Evolutionary conservation across 2,329 filamentous ascomycete genomes (phyloP).

Genomic region (Aureobasidium sp.): DNA sequence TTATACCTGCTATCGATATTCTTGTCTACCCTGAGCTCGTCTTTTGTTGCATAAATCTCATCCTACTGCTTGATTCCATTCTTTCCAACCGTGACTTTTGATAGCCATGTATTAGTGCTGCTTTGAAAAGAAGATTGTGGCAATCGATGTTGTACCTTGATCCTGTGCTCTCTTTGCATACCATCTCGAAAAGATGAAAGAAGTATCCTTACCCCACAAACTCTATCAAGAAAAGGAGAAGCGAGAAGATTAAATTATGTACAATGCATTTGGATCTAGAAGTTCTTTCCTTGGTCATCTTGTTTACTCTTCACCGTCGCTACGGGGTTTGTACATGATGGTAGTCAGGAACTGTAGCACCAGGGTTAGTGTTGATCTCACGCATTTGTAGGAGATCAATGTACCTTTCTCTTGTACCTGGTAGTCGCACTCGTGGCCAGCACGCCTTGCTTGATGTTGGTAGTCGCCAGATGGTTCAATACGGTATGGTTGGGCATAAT

Average conservation of each 20-base stretch:
- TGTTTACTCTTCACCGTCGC: constrained; percentile 28
- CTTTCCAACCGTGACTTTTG: background rate
- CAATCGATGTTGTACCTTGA: background rate
- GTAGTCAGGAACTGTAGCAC: constrained; percentile 78
- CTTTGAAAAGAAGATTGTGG: background rate
- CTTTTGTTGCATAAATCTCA: background rate
- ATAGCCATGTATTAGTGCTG: background rate
- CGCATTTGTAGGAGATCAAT: background rate
- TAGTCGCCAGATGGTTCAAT: constrained; percentile 91
- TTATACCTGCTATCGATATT: background rate
- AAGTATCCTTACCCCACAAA: background rate
- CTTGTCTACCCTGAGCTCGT: background rate
- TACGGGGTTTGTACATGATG: constrained; percentile 91
- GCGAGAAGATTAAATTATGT: constrained; percentile 8
- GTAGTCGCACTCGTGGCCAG: constrained; percentile 94
- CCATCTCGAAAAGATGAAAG: background rate
- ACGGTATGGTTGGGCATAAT: constrained; percentile 97
- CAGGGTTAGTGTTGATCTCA: background rate
- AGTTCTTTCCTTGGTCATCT: background rate
- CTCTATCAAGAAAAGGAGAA: constrained; percentile 4
- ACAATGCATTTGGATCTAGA: background rate
- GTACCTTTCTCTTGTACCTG: constrained; percentile 90
- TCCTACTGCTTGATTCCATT: background rate
- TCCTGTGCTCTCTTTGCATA: background rate
- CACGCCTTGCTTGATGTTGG: constrained; percentile 95